phyloP scores from a whole-genome alignment of 495 filamentous ascomycete species.

The Trichoderma gamsii region DNA sequence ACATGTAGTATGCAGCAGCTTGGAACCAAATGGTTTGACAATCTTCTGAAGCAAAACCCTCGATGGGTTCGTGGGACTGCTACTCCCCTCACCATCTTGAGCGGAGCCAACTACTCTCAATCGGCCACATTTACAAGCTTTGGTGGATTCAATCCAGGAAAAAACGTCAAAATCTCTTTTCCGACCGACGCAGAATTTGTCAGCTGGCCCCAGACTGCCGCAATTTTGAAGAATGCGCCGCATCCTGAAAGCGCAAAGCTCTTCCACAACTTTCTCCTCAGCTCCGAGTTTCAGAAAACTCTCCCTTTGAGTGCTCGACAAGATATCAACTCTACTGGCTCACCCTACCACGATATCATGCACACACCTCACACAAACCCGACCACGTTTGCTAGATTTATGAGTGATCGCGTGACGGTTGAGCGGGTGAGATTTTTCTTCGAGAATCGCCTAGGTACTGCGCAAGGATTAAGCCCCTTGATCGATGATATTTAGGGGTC shows the following conservation, averaged over 20 bases:
- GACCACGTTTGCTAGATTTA: constrained; percentile 26
- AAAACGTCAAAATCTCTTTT: constrained; percentile 15
- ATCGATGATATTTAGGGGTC: constrained; percentile 23
- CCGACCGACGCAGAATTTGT: constrained; percentile 27
- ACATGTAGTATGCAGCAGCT: constrained; percentile 24
- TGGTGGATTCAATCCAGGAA: background rate
- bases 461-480: constrained; percentile 28
- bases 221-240: constrained; percentile 32
- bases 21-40: constrained; percentile 34
- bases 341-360: constrained; percentile 16
- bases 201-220: constrained; percentile 30
- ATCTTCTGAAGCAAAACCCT: constrained; percentile 29
- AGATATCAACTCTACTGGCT: background rate
- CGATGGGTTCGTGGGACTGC: constrained; percentile 33
- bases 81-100: constrained; percentile 26
- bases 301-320: background rate
- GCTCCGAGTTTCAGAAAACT: constrained; percentile 22
- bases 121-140: background rate
- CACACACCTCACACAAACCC: constrained; percentile 25
- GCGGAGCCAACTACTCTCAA: background rate
- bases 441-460: constrained; percentile 27
- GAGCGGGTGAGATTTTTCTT: constrained; percentile 29
- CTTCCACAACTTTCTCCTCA: constrained; percentile 29
- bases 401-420: constrained; percentile 25
- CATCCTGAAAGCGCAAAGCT: constrained; percentile 32